phyloP scores from a whole-genome alignment of 2,329 filamentous ascomycete genomes.

The Cercospora brassicicola region DNA sequence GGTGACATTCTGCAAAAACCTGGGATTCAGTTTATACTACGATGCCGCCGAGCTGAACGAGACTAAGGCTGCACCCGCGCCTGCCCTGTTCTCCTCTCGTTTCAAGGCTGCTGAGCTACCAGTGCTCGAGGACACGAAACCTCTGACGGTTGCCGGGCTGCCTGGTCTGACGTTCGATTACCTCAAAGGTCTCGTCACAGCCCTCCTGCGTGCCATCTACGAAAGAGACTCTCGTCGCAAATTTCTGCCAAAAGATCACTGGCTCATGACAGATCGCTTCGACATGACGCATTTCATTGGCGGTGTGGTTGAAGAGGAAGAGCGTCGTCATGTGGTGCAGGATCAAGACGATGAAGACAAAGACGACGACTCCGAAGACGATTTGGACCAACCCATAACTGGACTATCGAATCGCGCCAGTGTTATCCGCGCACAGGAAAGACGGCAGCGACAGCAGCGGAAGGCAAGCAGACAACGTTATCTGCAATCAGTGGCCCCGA shows the following conservation, averaged over 20 bases:
- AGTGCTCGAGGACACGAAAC: slow-evolving; percentile 34
- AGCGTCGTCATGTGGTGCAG: slow-evolving; percentile 68
- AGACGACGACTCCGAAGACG: slow-evolving; percentile 48
- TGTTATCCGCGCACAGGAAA: slow-evolving; percentile 49
- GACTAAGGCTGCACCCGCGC: slow-evolving; percentile 6
- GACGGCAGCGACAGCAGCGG: slow-evolving; percentile 63
- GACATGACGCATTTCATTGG: slow-evolving; percentile 84
- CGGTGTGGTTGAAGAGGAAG: slow-evolving; percentile 84
- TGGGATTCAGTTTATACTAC: slow-evolving; percentile 87
- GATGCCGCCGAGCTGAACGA: slow-evolving; percentile 62
- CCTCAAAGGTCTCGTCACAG: slow-evolving; percentile 76
- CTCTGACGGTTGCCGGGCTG: slow-evolving; percentile 58
- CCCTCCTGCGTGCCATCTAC: slow-evolving; percentile 81
- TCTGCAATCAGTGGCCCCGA: slow-evolving; percentile 76
- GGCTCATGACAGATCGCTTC: slow-evolving; percentile 87
- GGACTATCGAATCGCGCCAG: slow-evolving; percentile 18
- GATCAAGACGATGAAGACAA: slow-evolving; percentile 62
- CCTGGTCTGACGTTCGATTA: slow-evolving; percentile 74
- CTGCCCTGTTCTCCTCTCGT: slow-evolving; percentile 8
- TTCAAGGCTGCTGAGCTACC: slow-evolving; percentile 2
- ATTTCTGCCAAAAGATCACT: slow-evolving; percentile 81
- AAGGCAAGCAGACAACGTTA: slow-evolving; percentile 68
- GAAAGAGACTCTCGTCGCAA: slow-evolving; percentile 85
- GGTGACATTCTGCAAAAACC: slow-evolving; percentile 82
- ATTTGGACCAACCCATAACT: slow-evolving; percentile 42